phyloP scores from a whole-genome alignment of 2,329 filamentous ascomycete genomes.

The Pseudogymnoascus sp. region DNA sequence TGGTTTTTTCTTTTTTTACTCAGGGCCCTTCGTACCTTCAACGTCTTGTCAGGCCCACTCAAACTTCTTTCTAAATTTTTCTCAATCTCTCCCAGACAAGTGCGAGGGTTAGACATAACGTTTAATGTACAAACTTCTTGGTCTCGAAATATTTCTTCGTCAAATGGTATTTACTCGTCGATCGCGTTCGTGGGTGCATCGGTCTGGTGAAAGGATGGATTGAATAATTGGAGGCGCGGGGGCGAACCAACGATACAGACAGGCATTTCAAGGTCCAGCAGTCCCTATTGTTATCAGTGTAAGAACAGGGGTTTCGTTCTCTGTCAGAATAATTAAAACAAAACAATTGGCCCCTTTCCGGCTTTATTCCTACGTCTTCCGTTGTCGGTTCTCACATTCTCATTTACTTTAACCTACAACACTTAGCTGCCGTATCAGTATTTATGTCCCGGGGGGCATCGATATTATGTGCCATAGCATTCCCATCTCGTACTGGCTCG shows the following conservation, averaged over 20 bases:
- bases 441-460: not conserved
- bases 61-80: not conserved
- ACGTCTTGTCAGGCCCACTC: constrained; percentile 4
- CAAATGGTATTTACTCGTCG: not conserved
- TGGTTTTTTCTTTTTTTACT: not conserved
- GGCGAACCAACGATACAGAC: not conserved
- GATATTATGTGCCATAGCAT: not conserved
- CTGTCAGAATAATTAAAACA: not conserved
- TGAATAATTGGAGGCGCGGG: not conserved
- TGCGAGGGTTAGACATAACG: constrained; percentile 6
- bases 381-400: not conserved
- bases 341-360: not conserved
- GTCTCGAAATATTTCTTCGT: not conserved
- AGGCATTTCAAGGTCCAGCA: not conserved
- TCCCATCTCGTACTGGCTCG: not conserved
- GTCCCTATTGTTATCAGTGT: not conserved
- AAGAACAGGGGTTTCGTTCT: constrained; percentile 5
- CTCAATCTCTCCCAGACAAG: constrained; percentile 1
- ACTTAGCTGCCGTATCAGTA: not conserved
- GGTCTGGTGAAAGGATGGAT: not conserved
- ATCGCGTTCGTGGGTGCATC: not conserved
- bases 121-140: constrained; percentile 1
- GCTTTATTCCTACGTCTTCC: not conserved
- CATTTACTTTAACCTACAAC: not conserved
- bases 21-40: not conserved